A percentile compares a stretch with the other conserved stretches of the same genome.
Conservation (phyloP, 352 stramenopile genomes). For the Phytophthora citricola region DNA sequence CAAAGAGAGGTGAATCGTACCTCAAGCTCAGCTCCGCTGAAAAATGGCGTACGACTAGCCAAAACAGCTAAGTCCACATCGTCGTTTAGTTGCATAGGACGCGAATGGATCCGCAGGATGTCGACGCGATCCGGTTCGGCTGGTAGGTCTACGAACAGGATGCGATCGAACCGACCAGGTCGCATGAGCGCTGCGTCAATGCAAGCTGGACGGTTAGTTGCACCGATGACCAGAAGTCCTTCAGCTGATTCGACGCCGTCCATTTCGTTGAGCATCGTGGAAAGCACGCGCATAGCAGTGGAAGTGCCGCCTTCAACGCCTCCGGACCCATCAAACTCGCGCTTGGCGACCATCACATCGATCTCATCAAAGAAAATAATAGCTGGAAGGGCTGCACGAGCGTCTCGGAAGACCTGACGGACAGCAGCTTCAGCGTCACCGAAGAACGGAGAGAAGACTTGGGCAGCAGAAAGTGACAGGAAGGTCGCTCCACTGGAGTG, state of each 20-base stretch:
- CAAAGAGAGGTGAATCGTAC: conserved; percentile 34
- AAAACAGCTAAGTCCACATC: conserved; percentile 75
- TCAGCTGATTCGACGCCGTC: conserved; percentile 96
- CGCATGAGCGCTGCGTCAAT: conserved; percentile 98
- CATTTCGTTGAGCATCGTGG: conserved; percentile 98
- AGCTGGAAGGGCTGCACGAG: conserved; percentile 77
- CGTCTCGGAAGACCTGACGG: conserved; percentile 80
- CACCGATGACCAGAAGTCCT: conserved; percentile 96
- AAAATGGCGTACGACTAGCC: conserved; percentile 59
- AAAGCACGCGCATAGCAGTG: conserved; percentile 93
- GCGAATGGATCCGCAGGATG: conserved; percentile 85
- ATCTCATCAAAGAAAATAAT: conserved; percentile 95
- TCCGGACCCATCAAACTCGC: conserved; percentile 60
- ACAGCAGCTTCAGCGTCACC: conserved; percentile 88
- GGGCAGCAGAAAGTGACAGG: conserved; percentile 83
- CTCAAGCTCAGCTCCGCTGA: conserved; percentile 90
- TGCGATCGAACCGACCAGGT: conserved; percentile 95
- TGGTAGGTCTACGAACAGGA: conserved; percentile 96
- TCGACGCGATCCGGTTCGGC: conserved; percentile 52
- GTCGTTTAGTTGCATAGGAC: conserved; percentile 58
- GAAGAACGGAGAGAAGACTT: conserved; percentile 91
- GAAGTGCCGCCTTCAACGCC: conserved; percentile 52
- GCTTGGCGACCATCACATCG: conserved; percentile 87
- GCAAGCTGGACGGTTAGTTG: conserved; percentile 97
- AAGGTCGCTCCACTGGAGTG: conserved; percentile 83